Evolutionary conservation across 495 filamentous ascomycete genomes (phyloP).

Genomic region (Hypoxylon intermedium): DNA sequence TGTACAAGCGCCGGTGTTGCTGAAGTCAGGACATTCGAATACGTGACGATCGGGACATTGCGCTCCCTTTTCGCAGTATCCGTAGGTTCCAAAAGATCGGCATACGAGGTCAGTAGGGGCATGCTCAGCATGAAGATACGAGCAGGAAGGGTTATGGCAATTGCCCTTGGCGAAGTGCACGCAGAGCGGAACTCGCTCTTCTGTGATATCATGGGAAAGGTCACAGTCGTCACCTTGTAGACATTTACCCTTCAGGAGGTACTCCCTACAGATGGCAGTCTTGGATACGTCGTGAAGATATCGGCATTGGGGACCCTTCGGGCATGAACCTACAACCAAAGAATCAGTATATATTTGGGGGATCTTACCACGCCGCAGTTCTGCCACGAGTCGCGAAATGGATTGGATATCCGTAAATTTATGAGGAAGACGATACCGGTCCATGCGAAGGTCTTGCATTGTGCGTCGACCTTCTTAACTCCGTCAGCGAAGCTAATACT

Average conservation of each 20-base stretch:
- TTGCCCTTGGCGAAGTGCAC: conserved; percentile 89
- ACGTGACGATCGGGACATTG: conserved; percentile 83
- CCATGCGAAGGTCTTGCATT: conserved; percentile 87
- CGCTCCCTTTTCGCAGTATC: conserved; percentile 87
- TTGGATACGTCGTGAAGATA: conserved; percentile 86
- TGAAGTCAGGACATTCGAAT: conserved; percentile 91
- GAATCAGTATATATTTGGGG: conserved; percentile 45
- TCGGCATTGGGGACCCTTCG: conserved; percentile 78
- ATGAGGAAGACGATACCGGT: conserved; percentile 76
- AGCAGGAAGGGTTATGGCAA: conserved; percentile 87
- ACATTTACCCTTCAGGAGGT: conserved; percentile 81
- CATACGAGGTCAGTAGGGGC: conserved; percentile 85
- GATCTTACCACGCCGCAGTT: conserved; percentile 44
- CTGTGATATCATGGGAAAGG: conserved; percentile 87
- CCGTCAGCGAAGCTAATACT: conserved; percentile 46
- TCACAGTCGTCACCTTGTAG: conserved; percentile 82
- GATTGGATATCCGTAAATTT: conserved; percentile 39
- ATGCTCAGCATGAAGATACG: conserved; percentile 86
- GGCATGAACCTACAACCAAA: conserved; percentile 71
- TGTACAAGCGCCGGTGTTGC: conserved; percentile 85
- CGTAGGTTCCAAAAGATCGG: conserved; percentile 80
- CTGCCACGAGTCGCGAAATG: conserved; percentile 38
- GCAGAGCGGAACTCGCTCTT: conserved; percentile 86
- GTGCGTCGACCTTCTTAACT: conserved; percentile 74
- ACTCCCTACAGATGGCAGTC: conserved; percentile 91